Evolutionary conservation across 768 basidiomycete species (phyloP).

Genomic region (Leucocoprinus birnbaumii): DNA sequence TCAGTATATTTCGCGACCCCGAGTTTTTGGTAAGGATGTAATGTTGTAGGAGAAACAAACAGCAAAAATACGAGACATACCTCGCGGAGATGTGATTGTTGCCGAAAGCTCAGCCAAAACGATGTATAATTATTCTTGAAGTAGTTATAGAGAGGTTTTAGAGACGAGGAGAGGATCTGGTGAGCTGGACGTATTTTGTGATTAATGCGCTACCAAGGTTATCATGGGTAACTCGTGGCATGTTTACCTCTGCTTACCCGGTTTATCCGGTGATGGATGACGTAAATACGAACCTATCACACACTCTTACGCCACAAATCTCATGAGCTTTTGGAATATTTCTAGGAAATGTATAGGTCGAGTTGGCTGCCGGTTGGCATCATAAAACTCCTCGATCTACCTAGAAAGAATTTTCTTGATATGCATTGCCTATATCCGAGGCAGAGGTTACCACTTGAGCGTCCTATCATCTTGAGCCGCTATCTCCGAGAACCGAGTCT

Average conservation of each 20-base stretch:
- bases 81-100: not conserved
- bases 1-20: constrained; percentile 5
- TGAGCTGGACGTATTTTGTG: constrained; percentile 1
- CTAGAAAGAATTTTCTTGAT: no score
- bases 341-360: no score
- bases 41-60: not conserved
- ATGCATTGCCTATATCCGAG: no score
- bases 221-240: constrained; percentile 6
- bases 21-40: not conserved
- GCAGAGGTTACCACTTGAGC: no score
- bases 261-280: constrained; percentile 5
- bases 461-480: no score
- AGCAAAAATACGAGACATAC: constrained; percentile 10
- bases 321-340: no score
- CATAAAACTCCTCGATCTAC: no score
- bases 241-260: constrained; percentile 12
- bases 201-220: constrained; percentile 6
- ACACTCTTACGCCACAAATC: not conserved
- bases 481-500: no score
- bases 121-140: not conserved
- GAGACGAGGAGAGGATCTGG: not conserved
- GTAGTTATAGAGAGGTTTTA: not conserved
- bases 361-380: no score
- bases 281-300: not conserved
- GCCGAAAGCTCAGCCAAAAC: not conserved